Percentiles rank a stretch among this genome's conserved stretches.
These are phyloP conservation scores for Dictyostelium capitatum DNA, from an alignment of 78 protist species.

Conservation along the genomic window DNA sequence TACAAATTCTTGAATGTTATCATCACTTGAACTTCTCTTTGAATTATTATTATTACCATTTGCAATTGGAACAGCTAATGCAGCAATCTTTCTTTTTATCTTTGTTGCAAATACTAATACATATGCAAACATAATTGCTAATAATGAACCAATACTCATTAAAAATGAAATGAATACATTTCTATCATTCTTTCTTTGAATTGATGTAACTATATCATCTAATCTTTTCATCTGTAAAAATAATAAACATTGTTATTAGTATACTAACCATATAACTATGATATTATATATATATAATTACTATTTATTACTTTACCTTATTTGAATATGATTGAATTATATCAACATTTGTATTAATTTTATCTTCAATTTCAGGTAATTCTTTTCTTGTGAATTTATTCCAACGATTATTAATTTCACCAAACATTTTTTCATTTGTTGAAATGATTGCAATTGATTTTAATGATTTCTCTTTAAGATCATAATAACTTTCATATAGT, in stretches of 20 bases:
- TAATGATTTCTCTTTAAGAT: conserved; percentile 30
- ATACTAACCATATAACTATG: not conserved
- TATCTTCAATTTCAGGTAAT: conserved; percentile 74
- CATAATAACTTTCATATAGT: conserved; percentile 22
- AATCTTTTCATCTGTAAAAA: conserved; percentile 56
- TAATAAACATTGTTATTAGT: not conserved
- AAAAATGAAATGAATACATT: conserved; percentile 25
- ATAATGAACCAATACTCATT: conserved; percentile 44
- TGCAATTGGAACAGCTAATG: not conserved
- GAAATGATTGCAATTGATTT: conserved; percentile 41
- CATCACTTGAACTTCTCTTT: not conserved
- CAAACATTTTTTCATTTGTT: conserved; percentile 59
- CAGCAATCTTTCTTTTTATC: conserved; percentile 27
- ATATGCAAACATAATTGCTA: conserved; percentile 63
- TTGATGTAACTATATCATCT: conserved; percentile 65
- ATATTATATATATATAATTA: no score
- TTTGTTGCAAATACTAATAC: conserved; percentile 16
- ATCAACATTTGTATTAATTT: conserved; percentile 56
- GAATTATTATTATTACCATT: not conserved
- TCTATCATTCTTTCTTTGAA: conserved; percentile 73
- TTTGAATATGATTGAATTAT: conserved; percentile 67
- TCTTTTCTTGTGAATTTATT: conserved; percentile 23
- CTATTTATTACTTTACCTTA: no score
- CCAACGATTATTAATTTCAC: conserved; percentile 28
- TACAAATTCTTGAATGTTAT: conserved; percentile 47